Conservation (phyloP, 345 rosid species). For the Acer negundo region DNA sequence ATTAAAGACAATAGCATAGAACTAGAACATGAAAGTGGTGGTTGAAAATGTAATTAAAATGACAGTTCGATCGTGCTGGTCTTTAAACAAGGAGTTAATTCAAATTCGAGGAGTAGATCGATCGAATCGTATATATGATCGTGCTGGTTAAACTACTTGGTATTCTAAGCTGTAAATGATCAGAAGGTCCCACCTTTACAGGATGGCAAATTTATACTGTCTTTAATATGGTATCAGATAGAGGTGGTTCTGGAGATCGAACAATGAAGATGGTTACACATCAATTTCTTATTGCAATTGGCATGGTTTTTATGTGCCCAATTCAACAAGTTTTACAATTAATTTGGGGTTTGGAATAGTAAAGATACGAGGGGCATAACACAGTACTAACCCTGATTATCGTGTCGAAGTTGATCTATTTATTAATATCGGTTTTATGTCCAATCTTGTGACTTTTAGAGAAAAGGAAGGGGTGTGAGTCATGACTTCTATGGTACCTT, state of each 20-base stretch:
- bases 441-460: background rate
- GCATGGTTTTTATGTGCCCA: too few relatives aligned
- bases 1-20: background rate
- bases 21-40: background rate
- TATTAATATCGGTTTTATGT: too few relatives aligned
- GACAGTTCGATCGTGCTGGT: background rate
- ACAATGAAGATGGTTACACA: background rate
- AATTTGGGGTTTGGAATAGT: too few relatives aligned
- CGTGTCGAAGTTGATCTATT: too few relatives aligned
- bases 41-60: background rate
- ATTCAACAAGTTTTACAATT: too few relatives aligned
- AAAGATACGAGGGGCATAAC: too few relatives aligned
- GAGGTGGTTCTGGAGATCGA: background rate
- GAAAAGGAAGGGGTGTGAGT: background rate
- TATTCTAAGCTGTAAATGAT: background rate
- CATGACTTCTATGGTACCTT: background rate
- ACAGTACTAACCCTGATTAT: too few relatives aligned
- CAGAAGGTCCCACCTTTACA: background rate
- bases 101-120: background rate
- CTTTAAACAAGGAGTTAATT: background rate
- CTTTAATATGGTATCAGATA: background rate
- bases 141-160: background rate
- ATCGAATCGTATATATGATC: too few relatives aligned
- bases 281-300: too few relatives aligned
- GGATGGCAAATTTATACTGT: slow-evolving; percentile 5